A percentile compares a stretch with the other conserved stretches of the same genome.
Evolutionary conservation across 2,329 filamentous ascomycete genomes (phyloP).

Genomic region (Acephala macrosclerotiorum): DNA sequence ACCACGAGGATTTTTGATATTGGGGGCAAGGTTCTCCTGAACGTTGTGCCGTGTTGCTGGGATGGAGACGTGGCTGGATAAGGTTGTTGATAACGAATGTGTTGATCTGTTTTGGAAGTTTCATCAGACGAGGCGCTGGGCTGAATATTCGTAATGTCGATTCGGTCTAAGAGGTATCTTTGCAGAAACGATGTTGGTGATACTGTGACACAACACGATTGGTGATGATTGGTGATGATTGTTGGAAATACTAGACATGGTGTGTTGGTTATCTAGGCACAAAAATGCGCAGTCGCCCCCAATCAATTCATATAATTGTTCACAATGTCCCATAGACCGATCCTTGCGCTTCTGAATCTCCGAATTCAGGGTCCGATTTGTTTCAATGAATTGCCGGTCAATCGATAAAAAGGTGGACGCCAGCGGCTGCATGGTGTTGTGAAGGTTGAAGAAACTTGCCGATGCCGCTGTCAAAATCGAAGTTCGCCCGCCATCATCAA

Average conservation of each 20-base stretch:
- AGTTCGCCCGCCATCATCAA: not conserved
- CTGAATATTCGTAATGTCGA: not conserved
- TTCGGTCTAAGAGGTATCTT: not conserved
- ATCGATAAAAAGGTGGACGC: not conserved
- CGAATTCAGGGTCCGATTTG: not conserved
- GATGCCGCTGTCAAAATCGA: constrained; percentile 9
- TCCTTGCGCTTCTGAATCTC: not conserved
- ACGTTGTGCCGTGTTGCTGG: not conserved
- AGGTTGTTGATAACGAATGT: not conserved
- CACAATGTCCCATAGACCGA: not conserved
- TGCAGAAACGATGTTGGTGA: constrained; percentile 5
- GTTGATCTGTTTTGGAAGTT: not conserved
- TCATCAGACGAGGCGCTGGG: not conserved
- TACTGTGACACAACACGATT: not conserved
- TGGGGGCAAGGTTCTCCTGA: not conserved
- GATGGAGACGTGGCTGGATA: too few relatives aligned
- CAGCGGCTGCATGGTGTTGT: not conserved
- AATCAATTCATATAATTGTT: not conserved
- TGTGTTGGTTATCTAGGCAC: not conserved
- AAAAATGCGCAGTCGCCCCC: not conserved
- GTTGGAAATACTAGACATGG: not conserved
- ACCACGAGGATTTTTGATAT: not conserved
- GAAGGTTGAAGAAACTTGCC: not conserved
- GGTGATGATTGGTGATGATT: not conserved
- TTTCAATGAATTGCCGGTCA: not conserved